phyloP scores from a whole-genome alignment of 2,329 filamentous ascomycete species.

The Furcasterigmium furcatum region DNA sequence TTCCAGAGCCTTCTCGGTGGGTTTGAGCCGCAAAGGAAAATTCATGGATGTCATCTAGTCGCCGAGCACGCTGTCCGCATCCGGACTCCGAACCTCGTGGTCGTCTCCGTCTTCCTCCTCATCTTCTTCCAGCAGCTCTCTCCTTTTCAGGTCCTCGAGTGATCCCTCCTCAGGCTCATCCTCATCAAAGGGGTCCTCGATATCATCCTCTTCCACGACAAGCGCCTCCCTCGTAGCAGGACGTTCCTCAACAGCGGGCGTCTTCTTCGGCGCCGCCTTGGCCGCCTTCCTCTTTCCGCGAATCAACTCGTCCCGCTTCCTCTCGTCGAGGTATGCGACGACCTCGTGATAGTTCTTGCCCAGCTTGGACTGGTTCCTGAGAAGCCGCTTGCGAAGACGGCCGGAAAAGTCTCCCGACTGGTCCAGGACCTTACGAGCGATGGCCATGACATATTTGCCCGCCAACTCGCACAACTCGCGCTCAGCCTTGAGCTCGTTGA shows the following conservation, averaged over 20 bases:
- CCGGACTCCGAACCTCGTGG: constrained; percentile 14
- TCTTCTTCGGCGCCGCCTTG: constrained; percentile 37
- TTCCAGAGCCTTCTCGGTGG: too few species aligned
- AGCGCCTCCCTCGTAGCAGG: constrained; percentile 42
- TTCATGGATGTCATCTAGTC: too few species aligned
- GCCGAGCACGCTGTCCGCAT: constrained; percentile 34
- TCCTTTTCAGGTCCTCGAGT: constrained; percentile 51
- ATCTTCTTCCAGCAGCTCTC: constrained; percentile 53
- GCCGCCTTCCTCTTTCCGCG: constrained; percentile 32
- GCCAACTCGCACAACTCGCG: constrained; percentile 83
- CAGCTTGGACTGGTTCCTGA: constrained; percentile 75
- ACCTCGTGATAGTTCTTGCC: constrained; percentile 86
- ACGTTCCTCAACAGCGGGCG: constrained; percentile 25
- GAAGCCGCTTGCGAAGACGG: constrained; percentile 66
- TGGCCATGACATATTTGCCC: constrained; percentile 77
- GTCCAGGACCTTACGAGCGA: constrained; percentile 74
- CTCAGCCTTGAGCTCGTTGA: constrained; percentile 72
- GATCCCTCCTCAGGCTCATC: constrained; percentile 56
- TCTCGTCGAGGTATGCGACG: constrained; percentile 73
- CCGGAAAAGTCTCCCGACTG: constrained; percentile 54
- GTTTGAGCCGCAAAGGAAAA: too few species aligned
- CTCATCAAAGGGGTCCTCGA: constrained; percentile 36
- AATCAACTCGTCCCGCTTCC: constrained; percentile 48
- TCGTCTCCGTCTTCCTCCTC: constrained; percentile 40
- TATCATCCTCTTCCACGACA: constrained; percentile 37